Base-by-base conservation (phyloP, 2,329 filamentous ascomycete species). In the Periconia macrospinosa region DNA sequence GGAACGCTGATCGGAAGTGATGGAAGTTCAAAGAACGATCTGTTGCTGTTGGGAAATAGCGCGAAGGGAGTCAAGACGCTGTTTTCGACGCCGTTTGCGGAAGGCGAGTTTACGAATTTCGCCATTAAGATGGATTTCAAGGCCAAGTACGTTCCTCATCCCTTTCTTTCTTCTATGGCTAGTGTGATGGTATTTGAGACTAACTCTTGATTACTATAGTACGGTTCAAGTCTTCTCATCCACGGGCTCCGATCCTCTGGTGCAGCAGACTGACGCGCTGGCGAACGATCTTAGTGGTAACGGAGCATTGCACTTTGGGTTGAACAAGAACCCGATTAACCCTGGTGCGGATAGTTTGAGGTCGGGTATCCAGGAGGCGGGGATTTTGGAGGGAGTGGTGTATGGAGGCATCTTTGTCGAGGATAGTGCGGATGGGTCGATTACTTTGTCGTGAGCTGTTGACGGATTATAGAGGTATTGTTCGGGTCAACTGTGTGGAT, bases 201-300 rank as follows among this genome's bases (percentile, higher is more conserved):
- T n/a, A 33, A 6, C 8, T 30, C 45, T 47, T n/a, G 27, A 6
- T 23, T 27, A 9, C 37, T 30, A 7, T 30, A 57, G 55, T 43
- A 61, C 56, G 2, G 37, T 61, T n/a, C 59, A 61, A 42, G 50
- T 59, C n/a, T 61, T 61, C 42, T 43, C 45, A 15, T 61, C 59
- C 2, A 55, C 59, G 1, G 59, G 51, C 30, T 52, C 27, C 46
- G 53, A 45, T 19, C 45, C 59, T 2, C 42, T 61, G 6, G 45
- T 35, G 1, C 50, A 59, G 47, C 47, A 42, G 20, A 61, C 54
- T 2, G 45, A 54, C 17, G 43, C 54, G 3, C 41, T 61, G 15
- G 17, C 50, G 3, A 61, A 61, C 41, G 59, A 61, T 41, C 52
- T 61, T 7, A 48, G 45, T 15, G 59, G 59, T 6, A 61, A 61